A percentile compares a stretch with the other conserved stretches of the same genome.
These are phyloP conservation scores for Melampsora larici-populina DNA, from an alignment of 1,284 basidiomycete genomes.

Conservation along the genomic window DNA sequence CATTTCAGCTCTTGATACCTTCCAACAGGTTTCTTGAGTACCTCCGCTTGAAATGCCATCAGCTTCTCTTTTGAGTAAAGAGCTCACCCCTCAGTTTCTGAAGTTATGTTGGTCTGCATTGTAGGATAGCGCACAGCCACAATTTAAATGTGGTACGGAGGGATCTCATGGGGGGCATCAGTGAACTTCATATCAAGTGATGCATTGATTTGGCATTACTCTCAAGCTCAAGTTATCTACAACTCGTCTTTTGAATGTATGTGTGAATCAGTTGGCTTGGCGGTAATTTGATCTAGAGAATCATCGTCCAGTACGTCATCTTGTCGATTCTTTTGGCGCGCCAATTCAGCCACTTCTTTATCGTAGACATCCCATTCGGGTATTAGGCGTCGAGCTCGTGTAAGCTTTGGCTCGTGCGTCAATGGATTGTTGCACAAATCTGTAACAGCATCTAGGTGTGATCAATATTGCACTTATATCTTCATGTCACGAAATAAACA, in stretches of 20 bases:
- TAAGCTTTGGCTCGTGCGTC: constrained; percentile 76
- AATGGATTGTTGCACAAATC: constrained; percentile 55
- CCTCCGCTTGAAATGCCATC: no score
- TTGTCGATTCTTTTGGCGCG: constrained; percentile 48
- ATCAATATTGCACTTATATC: constrained; percentile 45
- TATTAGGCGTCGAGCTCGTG: constrained; percentile 78
- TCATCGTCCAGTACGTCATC: background rate
- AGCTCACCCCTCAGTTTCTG: no score
- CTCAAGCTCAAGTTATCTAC: background rate
- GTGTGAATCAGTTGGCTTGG: background rate
- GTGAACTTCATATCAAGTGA: no score
- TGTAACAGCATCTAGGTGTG: constrained; percentile 46
- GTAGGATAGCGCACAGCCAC: no score
- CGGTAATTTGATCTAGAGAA: no score
- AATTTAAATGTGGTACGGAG: no score
- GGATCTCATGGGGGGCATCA: no score
- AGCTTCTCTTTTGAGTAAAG: no score
- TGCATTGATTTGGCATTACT: no score
- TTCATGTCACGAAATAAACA: constrained; percentile 50
- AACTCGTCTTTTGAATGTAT: constrained; percentile 6
- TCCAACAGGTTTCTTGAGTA: no score
- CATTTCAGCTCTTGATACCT: no score
- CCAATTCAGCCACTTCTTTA: constrained; percentile 54
- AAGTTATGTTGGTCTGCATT: no score
- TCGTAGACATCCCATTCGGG: constrained; percentile 97